Evolutionary conservation across 306 rosid genomes (phyloP).

Genomic region (Lupinus albus): DNA sequence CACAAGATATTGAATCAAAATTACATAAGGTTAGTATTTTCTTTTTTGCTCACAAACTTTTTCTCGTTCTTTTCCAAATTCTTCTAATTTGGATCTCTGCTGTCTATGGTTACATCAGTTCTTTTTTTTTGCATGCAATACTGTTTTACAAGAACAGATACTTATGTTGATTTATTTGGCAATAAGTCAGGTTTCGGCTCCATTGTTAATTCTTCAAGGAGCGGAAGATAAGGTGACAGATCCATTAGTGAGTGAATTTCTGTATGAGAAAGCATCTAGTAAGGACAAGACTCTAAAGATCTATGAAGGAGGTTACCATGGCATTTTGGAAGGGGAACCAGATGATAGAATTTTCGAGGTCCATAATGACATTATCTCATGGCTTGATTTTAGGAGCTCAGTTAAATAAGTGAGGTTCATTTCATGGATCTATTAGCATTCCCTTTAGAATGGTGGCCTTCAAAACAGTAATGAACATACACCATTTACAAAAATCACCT

Average conservation of each 20-base stretch:
- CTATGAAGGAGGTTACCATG: constrained; percentile 70
- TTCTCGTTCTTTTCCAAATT: not conserved
- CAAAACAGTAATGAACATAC: not conserved
- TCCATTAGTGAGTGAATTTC: constrained; percentile 75
- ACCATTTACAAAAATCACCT: not conserved
- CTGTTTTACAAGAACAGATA: not conserved
- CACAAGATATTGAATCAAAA: constrained; percentile 69
- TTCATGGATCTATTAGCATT: not conserved
- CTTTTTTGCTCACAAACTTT: constrained; percentile 7
- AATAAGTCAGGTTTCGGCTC: constrained; percentile 65
- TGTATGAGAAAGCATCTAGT: constrained; percentile 76
- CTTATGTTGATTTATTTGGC: not conserved
- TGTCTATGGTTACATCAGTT: not conserved
- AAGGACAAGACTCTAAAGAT: constrained; percentile 70
- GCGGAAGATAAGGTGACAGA: constrained; percentile 83
- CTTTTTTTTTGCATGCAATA: not conserved
- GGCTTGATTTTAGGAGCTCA: constrained; percentile 67
- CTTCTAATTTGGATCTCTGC: not conserved
- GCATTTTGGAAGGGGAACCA: constrained; percentile 88
- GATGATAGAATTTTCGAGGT: constrained; percentile 68
- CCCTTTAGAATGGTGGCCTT: not conserved
- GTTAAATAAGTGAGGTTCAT: constrained; percentile 23
- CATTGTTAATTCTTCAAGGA: constrained; percentile 84
- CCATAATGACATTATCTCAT: constrained; percentile 69
- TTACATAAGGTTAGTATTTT: constrained; percentile 62